Conservation (phyloP, 192 early-diverging fungal species). For the Backusella sp. region DNA sequence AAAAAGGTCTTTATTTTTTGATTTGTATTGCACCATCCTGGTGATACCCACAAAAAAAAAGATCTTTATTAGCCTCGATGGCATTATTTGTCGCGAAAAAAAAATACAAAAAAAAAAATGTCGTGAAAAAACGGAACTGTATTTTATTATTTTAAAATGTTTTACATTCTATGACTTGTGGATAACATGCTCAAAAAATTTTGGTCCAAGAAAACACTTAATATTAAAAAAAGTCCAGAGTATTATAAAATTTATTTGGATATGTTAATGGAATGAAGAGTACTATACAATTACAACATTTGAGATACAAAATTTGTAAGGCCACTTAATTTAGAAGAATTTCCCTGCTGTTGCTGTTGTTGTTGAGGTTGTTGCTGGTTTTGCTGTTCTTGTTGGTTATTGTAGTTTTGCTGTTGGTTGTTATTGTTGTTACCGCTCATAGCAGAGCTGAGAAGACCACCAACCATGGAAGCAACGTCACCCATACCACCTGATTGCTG, state of each 20-base stretch:
- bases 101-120: too few relatives aligned
- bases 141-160: too few relatives aligned
- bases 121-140: too few relatives aligned
- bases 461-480: background rate
- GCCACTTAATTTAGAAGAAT: background rate
- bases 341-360: background rate
- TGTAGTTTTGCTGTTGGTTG: background rate
- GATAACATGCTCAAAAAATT: too few relatives aligned
- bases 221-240: too few relatives aligned
- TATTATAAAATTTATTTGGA: too few relatives aligned
- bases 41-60: background rate
- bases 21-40: background rate
- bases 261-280: too few relatives aligned
- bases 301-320: background rate
- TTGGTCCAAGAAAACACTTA: too few relatives aligned
- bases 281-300: background rate
- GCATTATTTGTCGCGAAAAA: too few relatives aligned
- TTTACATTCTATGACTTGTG: too few relatives aligned
- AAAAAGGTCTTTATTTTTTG: background rate
- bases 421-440: background rate
- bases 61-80: too few relatives aligned
- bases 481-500: conserved; percentile 2
- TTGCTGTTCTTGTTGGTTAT: conserved; percentile 7
- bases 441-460: conserved; percentile 5
- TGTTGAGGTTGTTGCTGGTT: background rate